Percentiles rank a stretch among this genome's conserved stretches.
Evolutionary conservation across 2,329 filamentous ascomycete genomes (phyloP).

Genomic region (Aspergillus eucalypticola): DNA sequence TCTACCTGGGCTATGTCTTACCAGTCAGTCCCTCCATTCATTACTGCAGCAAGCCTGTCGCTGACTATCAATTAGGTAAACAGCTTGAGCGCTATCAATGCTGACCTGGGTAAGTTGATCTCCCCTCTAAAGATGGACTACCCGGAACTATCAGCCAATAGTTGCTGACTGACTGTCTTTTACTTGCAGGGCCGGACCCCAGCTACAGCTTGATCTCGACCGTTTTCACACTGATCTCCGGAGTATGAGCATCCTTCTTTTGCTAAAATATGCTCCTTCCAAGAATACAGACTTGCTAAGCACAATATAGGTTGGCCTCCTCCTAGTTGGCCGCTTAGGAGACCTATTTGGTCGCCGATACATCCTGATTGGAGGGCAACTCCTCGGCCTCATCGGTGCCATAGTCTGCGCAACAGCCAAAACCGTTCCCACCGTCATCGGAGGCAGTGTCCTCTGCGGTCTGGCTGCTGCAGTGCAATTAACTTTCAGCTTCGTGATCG

Average conservation of each 20-base stretch:
- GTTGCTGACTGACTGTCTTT: background rate
- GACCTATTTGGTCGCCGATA: constrained; percentile 42
- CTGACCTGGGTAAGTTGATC: constrained; percentile 20
- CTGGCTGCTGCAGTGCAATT: constrained; percentile 41
- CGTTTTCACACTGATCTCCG: constrained; percentile 26
- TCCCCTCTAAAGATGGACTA: background rate
- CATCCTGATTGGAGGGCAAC: constrained; percentile 30
- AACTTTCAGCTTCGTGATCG: constrained; percentile 40
- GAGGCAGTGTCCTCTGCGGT: constrained; percentile 40
- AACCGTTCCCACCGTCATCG: constrained; percentile 40
- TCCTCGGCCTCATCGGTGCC: constrained; percentile 38
- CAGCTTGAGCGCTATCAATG: constrained; percentile 28
- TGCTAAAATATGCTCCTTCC: background rate
- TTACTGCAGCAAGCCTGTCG: no score
- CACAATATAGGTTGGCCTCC: constrained; percentile 24
- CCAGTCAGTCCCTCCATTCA: constrained; percentile 2
- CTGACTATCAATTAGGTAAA: constrained; percentile 13
- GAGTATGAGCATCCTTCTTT: constrained; percentile 7
- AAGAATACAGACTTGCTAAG: background rate
- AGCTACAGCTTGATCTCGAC: constrained; percentile 32
- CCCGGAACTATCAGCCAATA: no score
- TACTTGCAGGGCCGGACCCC: constrained; percentile 23
- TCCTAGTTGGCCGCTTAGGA: constrained; percentile 34
- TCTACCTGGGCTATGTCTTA: constrained; percentile 26
- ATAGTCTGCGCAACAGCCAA: constrained; percentile 42